Base-by-base conservation (phyloP, 2,329 filamentous ascomycete genomes). In the Epichloe typhina region DNA sequence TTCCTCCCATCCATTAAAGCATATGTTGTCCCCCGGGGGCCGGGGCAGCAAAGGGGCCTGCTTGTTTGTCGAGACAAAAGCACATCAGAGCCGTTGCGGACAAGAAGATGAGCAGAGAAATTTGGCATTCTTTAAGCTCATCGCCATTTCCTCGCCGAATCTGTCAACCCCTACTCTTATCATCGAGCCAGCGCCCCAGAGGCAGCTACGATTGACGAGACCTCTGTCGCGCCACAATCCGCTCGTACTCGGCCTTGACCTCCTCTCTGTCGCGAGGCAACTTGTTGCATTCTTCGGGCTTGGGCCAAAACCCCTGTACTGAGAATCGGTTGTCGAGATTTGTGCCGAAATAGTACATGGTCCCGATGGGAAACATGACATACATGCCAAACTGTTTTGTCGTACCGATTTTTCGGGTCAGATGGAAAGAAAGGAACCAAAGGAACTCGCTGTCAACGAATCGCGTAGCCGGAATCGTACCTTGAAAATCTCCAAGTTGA, bases 331-430 rank as follows among this genome's bases (percentile, higher is more conserved):
- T 79, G 70, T 98, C 93, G 64, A 98, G 87, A 69, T 98, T 98
- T 51, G 90, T 95, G 65, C 93, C 93, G 69, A 97, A 98, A 75
- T 98, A 98, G 77, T 94, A 97, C 93, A 98, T 98, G 75, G 93
- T 90, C 61, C 88, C 89, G 62, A 98, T 97, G 17, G 93, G 93
- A 71, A 98, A 98, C 78, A 96, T 84, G 73, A 98, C 84, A 74
- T 98, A 98, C 79, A 94, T 87, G 73, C 91, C 90, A 69, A 98
- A 98, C 91, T 96, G 55, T 19, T 19, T 19, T 19, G 2, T 51
- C 11, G 13, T 23, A 12, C n/a, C 21, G 21, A 37, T 19, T n/a
- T 26, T 44, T 40, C 21, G 11, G 19, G n/a, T 41, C 19, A 48
- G 46, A 35, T 11, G 13, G 15, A 11, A n/a, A 40, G 5, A 21